A percentile compares a stretch with the other conserved stretches of the same genome.
phyloP scores from a whole-genome alignment of 768 basidiomycete species.

The Paxillus involutus region DNA sequence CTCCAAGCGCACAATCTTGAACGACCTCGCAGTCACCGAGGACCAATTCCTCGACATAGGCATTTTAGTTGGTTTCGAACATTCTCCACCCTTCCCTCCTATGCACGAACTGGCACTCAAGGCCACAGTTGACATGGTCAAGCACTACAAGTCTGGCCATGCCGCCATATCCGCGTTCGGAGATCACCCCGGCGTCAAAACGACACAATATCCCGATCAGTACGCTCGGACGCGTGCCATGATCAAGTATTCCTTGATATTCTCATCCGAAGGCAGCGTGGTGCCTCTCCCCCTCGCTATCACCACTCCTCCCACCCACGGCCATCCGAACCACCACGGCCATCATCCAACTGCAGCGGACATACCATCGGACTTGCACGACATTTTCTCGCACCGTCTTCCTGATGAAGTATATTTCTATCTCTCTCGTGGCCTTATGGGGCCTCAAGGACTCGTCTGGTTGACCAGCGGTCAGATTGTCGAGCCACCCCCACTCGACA shows the following conservation, averaged over 20 bases:
- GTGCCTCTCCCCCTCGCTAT: slow-evolving; percentile 78
- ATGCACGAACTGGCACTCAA: slow-evolving; percentile 80
- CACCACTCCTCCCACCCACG: slow-evolving; percentile 46
- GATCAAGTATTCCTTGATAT: slow-evolving; percentile 88
- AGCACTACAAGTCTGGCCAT: slow-evolving; percentile 88
- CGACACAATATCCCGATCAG: slow-evolving; percentile 76
- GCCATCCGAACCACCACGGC: slow-evolving; percentile 54
- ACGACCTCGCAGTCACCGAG: slow-evolving; percentile 63
- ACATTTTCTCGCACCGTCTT: slow-evolving; percentile 91
- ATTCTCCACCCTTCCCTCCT: slow-evolving; percentile 78
- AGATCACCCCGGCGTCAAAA: slow-evolving; percentile 82
- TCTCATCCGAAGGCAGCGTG: slow-evolving; percentile 84
- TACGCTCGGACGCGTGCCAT: slow-evolving; percentile 89
- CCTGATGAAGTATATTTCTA: slow-evolving; percentile 98
- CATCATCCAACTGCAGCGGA: slow-evolving; percentile 82
- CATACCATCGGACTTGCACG: slow-evolving; percentile 87
- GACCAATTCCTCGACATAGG: slow-evolving; percentile 96
- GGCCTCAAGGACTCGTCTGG: slow-evolving; percentile 93
- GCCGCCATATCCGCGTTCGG: slow-evolving; percentile 73
- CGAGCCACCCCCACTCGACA: slow-evolving; percentile 88
- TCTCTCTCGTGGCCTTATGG: slow-evolving; percentile 87
- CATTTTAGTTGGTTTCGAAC: slow-evolving; percentile 88
- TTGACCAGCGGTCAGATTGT: slow-evolving; percentile 83
- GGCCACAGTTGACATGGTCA: slow-evolving; percentile 88
- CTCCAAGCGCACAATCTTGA: slow-evolving; percentile 75